Percentiles rank a stretch among this genome's conserved stretches.
Evolutionary conservation across 1,284 basidiomycete species (phyloP).

Genomic region (Caloboletus inedulis): DNA sequence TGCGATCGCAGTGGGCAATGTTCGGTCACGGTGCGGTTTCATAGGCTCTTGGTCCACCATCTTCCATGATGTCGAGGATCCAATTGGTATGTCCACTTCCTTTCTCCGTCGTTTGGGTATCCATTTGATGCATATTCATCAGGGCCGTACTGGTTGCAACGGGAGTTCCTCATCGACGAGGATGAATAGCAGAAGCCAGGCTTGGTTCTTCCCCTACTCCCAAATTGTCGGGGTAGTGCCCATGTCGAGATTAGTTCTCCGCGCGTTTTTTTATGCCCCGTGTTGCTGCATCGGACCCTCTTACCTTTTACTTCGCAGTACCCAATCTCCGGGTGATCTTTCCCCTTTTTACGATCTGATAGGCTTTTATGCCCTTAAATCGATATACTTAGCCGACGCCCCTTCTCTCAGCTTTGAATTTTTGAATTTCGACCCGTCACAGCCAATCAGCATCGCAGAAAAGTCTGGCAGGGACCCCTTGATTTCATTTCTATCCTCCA

Average conservation of each 20-base stretch:
- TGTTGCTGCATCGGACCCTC: neutral
- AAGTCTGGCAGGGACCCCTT: neutral
- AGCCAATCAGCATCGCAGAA: neutral
- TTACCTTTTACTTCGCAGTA: neutral
- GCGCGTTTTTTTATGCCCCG: neutral
- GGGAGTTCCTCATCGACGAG: slow-evolving; percentile 24
- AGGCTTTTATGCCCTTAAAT: neutral
- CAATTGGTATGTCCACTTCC: slow-evolving; percentile 42
- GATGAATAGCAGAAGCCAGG: slow-evolving; percentile 15
- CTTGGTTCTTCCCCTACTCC: neutral
- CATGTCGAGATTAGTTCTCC: neutral
- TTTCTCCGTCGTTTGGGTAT: neutral
- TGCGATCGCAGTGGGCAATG: slow-evolving; percentile 59
- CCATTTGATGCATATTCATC: neutral
- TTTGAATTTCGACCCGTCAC: no score
- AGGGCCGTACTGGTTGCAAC: slow-evolving; percentile 34
- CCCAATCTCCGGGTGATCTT: neutral
- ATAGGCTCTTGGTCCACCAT: slow-evolving; percentile 68
- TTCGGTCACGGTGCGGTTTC: slow-evolving; percentile 58
- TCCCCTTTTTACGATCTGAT: neutral
- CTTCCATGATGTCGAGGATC: slow-evolving; percentile 57
- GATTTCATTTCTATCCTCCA: neutral
- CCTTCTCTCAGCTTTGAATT: no score
- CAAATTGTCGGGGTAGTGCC: no score
- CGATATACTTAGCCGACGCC: no score